phyloP scores from a whole-genome alignment of 1,284 basidiomycete genomes.

The Albatrellus sp. region DNA sequence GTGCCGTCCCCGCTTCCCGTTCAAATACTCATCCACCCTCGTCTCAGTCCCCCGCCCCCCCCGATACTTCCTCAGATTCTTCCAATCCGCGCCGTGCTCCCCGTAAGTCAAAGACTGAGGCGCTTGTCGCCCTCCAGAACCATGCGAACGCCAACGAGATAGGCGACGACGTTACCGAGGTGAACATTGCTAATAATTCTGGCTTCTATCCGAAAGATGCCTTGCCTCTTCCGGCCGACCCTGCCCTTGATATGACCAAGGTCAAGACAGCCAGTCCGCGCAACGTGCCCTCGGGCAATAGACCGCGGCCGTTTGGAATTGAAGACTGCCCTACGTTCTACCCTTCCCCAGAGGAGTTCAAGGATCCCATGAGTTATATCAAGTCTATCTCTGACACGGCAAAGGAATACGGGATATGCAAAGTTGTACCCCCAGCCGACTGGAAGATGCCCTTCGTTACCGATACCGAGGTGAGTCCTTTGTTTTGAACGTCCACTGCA shows the following conservation, averaged over 20 bases:
- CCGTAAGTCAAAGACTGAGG: slow-evolving; percentile 78
- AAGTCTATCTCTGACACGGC: slow-evolving; percentile 71
- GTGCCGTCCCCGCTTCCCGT: slow-evolving; percentile 37
- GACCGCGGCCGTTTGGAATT: slow-evolving; percentile 69
- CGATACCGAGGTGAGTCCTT: slow-evolving; percentile 68
- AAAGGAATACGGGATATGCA: slow-evolving; percentile 83
- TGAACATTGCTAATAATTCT: background rate
- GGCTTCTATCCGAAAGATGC: slow-evolving; percentile 18
- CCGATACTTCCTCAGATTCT: background rate
- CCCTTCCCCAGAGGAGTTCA: slow-evolving; percentile 84
- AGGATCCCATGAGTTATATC: slow-evolving; percentile 94
- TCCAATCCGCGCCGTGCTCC: slow-evolving; percentile 53
- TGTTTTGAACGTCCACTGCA: slow-evolving; percentile 2
- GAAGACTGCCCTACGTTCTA: slow-evolving; percentile 86
- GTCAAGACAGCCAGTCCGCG: slow-evolving; percentile 55
- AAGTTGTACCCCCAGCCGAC: slow-evolving; percentile 86
- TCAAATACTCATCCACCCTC: slow-evolving; percentile 4
- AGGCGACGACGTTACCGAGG: background rate
- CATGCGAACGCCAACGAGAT: slow-evolving; percentile 31
- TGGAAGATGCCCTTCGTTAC: slow-evolving; percentile 98
- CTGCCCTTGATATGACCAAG: slow-evolving; percentile 50
- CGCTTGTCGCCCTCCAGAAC: slow-evolving; percentile 60
- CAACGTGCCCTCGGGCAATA: slow-evolving; percentile 23
- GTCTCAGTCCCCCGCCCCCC: background rate
- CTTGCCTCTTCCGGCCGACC: slow-evolving; percentile 45